Percentiles rank a stretch among this genome's conserved stretches.
These are phyloP conservation scores for Penicillium dipodomyicola DNA, from an alignment of 495 filamentous ascomycete species.

Conservation along the genomic window DNA sequence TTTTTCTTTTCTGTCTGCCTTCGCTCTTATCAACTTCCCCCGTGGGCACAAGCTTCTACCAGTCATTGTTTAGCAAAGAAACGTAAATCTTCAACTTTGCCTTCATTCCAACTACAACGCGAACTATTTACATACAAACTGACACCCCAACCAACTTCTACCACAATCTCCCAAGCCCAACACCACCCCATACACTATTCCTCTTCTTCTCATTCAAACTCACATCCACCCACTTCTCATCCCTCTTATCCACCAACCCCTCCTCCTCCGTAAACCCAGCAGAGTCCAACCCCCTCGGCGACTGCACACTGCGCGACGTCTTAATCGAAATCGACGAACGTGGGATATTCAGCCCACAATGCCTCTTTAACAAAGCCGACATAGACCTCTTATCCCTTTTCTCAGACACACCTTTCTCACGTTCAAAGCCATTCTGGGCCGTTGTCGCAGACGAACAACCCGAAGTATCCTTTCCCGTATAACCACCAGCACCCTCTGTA, in stretches of 20 bases:
- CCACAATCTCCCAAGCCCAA: slow-evolving; percentile 10
- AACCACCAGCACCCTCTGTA: not conserved
- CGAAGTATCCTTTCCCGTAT: not conserved
- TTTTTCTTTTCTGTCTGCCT: too few relatives aligned
- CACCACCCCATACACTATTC: slow-evolving; percentile 16
- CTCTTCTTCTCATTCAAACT: slow-evolving; percentile 11
- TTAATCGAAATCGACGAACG: slow-evolving; percentile 20
- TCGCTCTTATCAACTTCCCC: too few relatives aligned
- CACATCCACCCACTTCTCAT: slow-evolving; percentile 23
- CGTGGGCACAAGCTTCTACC: too few relatives aligned
- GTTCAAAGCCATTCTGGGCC: not conserved
- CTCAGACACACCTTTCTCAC: not conserved
- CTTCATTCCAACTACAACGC: not conserved
- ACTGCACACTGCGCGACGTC: slow-evolving; percentile 1
- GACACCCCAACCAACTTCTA: not conserved
- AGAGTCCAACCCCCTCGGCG: slow-evolving; percentile 17
- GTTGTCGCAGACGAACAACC: not conserved
- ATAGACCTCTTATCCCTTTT: slow-evolving; percentile 16
- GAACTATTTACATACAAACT: not conserved
- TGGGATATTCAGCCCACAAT: slow-evolving; percentile 15
- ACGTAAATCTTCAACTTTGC: not conserved
- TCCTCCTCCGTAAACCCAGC: slow-evolving; percentile 17
- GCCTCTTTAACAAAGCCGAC: slow-evolving; percentile 15
- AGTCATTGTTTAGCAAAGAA: not conserved
- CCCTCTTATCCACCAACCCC: slow-evolving; percentile 12